Percentiles rank a stretch among this genome's conserved stretches.
phyloP scores from a whole-genome alignment of 495 filamentous ascomycete genomes.

The Tuber borchii region DNA sequence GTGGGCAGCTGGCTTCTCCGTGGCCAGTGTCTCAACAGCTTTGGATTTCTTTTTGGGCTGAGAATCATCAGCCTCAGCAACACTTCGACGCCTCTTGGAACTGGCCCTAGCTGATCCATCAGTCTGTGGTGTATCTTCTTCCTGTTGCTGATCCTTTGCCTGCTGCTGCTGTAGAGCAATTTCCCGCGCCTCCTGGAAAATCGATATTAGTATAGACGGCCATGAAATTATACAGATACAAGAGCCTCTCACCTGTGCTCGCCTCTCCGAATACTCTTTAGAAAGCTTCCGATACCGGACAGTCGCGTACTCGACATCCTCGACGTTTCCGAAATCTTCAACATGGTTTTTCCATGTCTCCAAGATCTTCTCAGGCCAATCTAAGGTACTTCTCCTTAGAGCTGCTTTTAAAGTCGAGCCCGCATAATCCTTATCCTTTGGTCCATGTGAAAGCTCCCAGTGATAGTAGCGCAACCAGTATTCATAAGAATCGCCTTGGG shows the following conservation, averaged over 20 bases:
- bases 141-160: constrained; percentile 16
- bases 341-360: constrained; percentile 78
- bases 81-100: constrained; percentile 31
- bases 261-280: constrained; percentile 28
- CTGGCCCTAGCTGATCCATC: constrained; percentile 20
- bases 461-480: constrained; percentile 89
- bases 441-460: constrained; percentile 62
- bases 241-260: constrained; percentile 20
- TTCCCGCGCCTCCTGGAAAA: constrained; percentile 8
- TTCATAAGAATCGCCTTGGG: constrained; percentile 69
- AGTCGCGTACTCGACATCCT: constrained; percentile 40
- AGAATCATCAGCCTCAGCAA: constrained; percentile 30
- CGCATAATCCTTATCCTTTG: constrained; percentile 24
- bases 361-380: constrained; percentile 87
- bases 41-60: constrained; percentile 37
- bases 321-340: constrained; percentile 43
- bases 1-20: constrained; percentile 38
- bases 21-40: constrained; percentile 33
- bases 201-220: constrained; percentile 6
- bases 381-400: constrained; percentile 56
- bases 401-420: constrained; percentile 61
- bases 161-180: constrained; percentile 12
- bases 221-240: neutral
- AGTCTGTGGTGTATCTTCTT: constrained; percentile 13
- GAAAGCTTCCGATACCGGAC: constrained; percentile 32